Conservation (phyloP, 2,329 filamentous ascomycete species). For the Cyanodermella asteris region DNA sequence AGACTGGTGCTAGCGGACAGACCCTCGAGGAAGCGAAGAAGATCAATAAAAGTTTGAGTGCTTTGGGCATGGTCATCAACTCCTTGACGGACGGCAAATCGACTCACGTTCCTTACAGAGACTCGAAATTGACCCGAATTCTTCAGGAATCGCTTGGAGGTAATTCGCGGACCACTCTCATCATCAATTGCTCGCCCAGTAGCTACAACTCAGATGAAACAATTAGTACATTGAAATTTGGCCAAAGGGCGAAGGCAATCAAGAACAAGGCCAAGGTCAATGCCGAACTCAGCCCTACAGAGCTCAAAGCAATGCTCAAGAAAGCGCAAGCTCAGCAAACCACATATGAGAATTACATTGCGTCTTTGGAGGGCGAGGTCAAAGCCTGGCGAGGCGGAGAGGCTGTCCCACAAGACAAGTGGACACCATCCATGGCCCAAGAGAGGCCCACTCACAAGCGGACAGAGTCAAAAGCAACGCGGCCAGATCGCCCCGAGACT, state of each 20-base stretch:
- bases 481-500: constrained; percentile 38
- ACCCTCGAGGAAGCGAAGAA: constrained; percentile 97
- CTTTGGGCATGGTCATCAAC: constrained; percentile 98
- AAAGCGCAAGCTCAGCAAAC: constrained; percentile 80
- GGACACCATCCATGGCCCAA: constrained; percentile 45
- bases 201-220: constrained; percentile 97
- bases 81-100: constrained; percentile 92
- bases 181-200: constrained; percentile 97
- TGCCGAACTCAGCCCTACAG: constrained; percentile 82
- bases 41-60: constrained; percentile 99
- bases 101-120: constrained; percentile 84
- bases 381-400: constrained; percentile 76
- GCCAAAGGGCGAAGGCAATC: constrained; percentile 91
- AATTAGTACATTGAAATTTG: constrained; percentile 74
- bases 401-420: constrained; percentile 67
- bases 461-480: constrained; percentile 23
- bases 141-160: constrained; percentile 91
- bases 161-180: constrained; percentile 93
- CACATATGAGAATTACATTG: constrained; percentile 72
- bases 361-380: constrained; percentile 64
- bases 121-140: constrained; percentile 93
- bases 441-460: constrained; percentile 29
- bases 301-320: constrained; percentile 80
- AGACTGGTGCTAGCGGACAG: constrained; percentile 92
- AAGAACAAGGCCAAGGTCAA: constrained; percentile 99